These are phyloP conservation scores for Plasmodium cynomolgi DNA, from an alignment of 169 alveolate genomes.

Conservation along the genomic window DNA sequence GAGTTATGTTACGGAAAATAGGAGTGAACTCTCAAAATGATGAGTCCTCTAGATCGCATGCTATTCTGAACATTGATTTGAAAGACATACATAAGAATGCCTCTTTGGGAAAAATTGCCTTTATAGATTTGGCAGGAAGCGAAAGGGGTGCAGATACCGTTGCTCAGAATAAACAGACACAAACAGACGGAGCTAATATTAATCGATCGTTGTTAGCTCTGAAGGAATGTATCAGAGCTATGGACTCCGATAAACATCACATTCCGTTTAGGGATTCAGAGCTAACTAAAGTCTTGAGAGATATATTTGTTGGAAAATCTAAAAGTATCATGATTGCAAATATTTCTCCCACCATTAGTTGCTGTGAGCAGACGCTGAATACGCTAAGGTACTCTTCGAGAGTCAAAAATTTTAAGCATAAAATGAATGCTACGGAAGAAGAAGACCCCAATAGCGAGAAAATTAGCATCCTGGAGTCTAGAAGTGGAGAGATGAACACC, in stretches of 20 bases:
- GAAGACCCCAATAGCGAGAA: constrained; percentile 65
- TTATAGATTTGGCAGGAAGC: constrained; percentile 99
- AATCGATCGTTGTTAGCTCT: constrained; percentile 97
- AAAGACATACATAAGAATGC: constrained; percentile 86
- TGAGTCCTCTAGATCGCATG: constrained; percentile 99
- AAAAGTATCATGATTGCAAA: constrained; percentile 99
- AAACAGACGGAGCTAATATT: constrained; percentile 99
- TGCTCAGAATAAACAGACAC: constrained; percentile 95
- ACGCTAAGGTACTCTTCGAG: constrained; percentile 98
- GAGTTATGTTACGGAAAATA: constrained; percentile 92
- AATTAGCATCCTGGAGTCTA: constrained; percentile 7
- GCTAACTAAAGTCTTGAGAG: constrained; percentile 95
- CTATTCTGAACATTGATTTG: constrained; percentile 95
- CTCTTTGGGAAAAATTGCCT: constrained; percentile 93
- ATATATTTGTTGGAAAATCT: constrained; percentile 95
- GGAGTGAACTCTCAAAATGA: constrained; percentile 98
- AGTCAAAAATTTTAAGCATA: constrained; percentile 94
- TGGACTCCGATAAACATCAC: constrained; percentile 98
- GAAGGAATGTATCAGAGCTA: constrained; percentile 99
- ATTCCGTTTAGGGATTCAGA: constrained; percentile 99
- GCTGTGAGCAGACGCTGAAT: constrained; percentile 98
- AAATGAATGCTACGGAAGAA: constrained; percentile 64
- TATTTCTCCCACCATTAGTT: constrained; percentile 96
- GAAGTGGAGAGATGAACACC: constrained; percentile 1
- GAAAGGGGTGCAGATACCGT: constrained; percentile 99